phyloP scores from a whole-genome alignment of 129 eudicot species.

The Centaurea solstitialis region DNA sequence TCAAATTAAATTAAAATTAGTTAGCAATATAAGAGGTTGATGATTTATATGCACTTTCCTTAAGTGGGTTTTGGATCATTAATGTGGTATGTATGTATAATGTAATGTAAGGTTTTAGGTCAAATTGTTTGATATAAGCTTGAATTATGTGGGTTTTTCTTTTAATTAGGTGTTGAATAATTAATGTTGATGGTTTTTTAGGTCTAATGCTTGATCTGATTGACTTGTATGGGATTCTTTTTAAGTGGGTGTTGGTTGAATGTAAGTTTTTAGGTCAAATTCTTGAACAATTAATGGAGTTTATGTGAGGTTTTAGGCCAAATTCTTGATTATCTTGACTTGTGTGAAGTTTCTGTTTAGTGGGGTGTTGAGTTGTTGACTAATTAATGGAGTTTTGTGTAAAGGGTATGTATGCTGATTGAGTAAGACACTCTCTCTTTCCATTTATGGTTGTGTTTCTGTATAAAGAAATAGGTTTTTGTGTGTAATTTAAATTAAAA shows the following conservation, averaged over 20 bases:
- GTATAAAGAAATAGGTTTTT: neutral
- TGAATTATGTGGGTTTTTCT: neutral
- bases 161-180: neutral
- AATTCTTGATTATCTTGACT: neutral
- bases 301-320: neutral
- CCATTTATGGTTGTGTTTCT: neutral
- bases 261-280: neutral
- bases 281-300: slow-evolving; percentile 13
- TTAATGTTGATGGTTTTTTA: neutral
- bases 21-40: no score
- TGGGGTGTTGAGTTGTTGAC: slow-evolving; percentile 3
- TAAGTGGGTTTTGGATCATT: slow-evolving; percentile 19
- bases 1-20: neutral
- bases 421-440: slow-evolving; percentile 9
- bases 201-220: neutral
- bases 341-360: neutral
- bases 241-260: slow-evolving; percentile 7
- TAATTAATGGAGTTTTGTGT: slow-evolving; percentile 6
- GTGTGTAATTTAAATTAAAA: neutral
- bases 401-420: neutral
- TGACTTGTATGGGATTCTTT: neutral
- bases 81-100: neutral
- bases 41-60: neutral
- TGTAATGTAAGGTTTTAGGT: slow-evolving; percentile 16
- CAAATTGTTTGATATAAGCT: neutral